Evolutionary conservation across 2,329 filamentous ascomycete genomes (phyloP).

Genomic region (Colletotrichum sidae): DNA sequence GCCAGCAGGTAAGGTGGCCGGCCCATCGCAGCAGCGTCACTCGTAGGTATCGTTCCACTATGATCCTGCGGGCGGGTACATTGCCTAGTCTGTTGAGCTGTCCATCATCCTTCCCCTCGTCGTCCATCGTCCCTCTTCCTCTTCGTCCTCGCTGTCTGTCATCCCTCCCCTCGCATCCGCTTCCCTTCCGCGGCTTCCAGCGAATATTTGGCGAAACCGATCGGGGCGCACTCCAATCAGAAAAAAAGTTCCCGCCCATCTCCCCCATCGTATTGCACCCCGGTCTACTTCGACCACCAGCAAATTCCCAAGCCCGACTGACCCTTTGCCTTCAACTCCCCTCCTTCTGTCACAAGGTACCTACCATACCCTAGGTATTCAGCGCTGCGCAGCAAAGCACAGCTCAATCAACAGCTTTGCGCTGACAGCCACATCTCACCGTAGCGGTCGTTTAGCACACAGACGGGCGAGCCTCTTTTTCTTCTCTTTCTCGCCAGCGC

Average conservation of each 20-base stretch:
- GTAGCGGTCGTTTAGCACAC: slow-evolving; percentile 32
- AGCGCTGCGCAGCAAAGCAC: slow-evolving; percentile 6
- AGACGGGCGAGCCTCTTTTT: slow-evolving; percentile 28
- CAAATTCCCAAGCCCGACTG: slow-evolving; percentile 29
- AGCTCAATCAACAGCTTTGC: slow-evolving; percentile 26
- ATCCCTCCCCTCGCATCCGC: slow-evolving; percentile 4
- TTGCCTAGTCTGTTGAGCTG: not conserved
- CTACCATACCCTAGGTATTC: slow-evolving; percentile 2
- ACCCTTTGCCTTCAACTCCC: slow-evolving; percentile 8
- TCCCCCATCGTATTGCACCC: slow-evolving; percentile 26
- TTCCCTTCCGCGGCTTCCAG: slow-evolving; percentile 25
- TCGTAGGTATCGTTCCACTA: slow-evolving; percentile 3
- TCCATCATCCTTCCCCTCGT: slow-evolving; percentile 10
- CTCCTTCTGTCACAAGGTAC: slow-evolving; percentile 8
- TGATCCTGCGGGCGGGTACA: not conserved
- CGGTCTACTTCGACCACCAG: slow-evolving; percentile 27
- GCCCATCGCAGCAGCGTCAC: no score
- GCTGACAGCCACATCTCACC: slow-evolving; percentile 33
- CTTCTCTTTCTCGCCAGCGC: slow-evolving; percentile 16
- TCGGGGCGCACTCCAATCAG: slow-evolving; percentile 31
- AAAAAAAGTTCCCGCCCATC: slow-evolving; percentile 30
- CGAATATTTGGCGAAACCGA: slow-evolving; percentile 19
- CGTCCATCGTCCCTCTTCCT: not conserved
- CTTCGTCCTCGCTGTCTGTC: no score
- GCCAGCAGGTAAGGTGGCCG: not conserved